Percentiles rank a stretch among this genome's conserved stretches.
phyloP scores from a whole-genome alignment of 371 early-diverging fungal genomes.

The Apophysomyces elegans region DNA sequence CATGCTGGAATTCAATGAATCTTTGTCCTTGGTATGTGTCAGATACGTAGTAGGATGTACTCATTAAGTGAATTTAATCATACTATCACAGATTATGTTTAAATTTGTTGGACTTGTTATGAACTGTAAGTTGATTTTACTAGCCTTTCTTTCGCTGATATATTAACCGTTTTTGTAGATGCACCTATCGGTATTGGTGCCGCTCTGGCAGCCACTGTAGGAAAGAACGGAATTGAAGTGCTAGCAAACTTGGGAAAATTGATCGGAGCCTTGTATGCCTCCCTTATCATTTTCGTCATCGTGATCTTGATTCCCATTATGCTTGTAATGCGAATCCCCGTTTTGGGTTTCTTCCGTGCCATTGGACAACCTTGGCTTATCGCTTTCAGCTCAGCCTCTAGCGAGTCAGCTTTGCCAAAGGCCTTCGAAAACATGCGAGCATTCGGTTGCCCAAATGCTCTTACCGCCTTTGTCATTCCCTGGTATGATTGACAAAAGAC shows the following conservation, averaged over 20 bases:
- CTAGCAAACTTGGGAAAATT: slow-evolving; percentile 71
- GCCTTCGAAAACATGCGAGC: slow-evolving; percentile 77
- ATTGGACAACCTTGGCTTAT: slow-evolving; percentile 72
- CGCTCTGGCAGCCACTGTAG: slow-evolving; percentile 71
- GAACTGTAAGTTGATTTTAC: slow-evolving; percentile 47
- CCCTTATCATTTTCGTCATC: slow-evolving; percentile 63
- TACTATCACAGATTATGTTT: slow-evolving; percentile 62
- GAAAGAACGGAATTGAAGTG: slow-evolving; percentile 67
- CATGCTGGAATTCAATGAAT: slow-evolving; percentile 63
- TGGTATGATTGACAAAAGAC: slow-evolving; percentile 18
- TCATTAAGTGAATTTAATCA: neutral
- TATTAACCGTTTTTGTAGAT: slow-evolving; percentile 23
- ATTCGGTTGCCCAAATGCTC: slow-evolving; percentile 75
- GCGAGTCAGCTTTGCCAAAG: slow-evolving; percentile 79
- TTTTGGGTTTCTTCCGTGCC: slow-evolving; percentile 58
- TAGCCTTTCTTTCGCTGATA: neutral
- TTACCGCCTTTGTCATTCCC: slow-evolving; percentile 79
- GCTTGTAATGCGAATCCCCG: slow-evolving; percentile 59
- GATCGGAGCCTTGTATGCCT: slow-evolving; percentile 70
- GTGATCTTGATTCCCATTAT: slow-evolving; percentile 70
- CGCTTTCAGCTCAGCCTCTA: slow-evolving; percentile 87
- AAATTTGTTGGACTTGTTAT: slow-evolving; percentile 70
- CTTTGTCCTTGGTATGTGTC: slow-evolving; percentile 49
- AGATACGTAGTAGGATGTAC: neutral
- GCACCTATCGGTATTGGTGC: slow-evolving; percentile 79